These are phyloP conservation scores for Marasmius tenuissimus DNA, from an alignment of 1,284 basidiomycete species.

Conservation along the genomic window DNA sequence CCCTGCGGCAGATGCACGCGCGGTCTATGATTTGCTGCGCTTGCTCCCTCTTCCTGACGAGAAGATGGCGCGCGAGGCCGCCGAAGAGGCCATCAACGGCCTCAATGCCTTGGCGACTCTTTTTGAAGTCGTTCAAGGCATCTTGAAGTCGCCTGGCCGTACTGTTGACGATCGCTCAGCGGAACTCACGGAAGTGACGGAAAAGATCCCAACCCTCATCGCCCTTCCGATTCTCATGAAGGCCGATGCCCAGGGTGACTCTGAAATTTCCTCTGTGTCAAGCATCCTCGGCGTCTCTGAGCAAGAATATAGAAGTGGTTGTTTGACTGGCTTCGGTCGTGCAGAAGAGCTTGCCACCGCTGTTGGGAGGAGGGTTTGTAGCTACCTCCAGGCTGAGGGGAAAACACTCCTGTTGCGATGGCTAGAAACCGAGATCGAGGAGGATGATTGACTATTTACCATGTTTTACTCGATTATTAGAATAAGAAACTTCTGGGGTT, in stretches of 20 bases:
- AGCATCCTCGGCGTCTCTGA: constrained; percentile 58
- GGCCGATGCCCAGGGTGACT: constrained; percentile 27
- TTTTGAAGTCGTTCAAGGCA: constrained; percentile 47
- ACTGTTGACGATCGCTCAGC: constrained; percentile 28
- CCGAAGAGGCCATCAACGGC: constrained; percentile 72
- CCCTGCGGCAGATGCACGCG: constrained; percentile 56
- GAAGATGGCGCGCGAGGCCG: constrained; percentile 68
- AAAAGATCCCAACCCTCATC: constrained; percentile 67
- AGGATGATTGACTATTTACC: background rate
- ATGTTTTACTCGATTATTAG: background rate
- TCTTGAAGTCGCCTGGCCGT: constrained; percentile 24
- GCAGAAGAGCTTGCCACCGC: constrained; percentile 69
- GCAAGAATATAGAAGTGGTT: constrained; percentile 62
- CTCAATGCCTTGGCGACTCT: constrained; percentile 56
- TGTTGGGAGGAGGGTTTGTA: constrained; percentile 56
- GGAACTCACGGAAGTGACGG: constrained; percentile 52
- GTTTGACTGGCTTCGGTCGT: constrained; percentile 69
- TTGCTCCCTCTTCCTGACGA: constrained; percentile 60
- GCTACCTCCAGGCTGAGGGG: constrained; percentile 39
- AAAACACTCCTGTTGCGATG: constrained; percentile 20
- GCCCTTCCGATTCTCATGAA: constrained; percentile 66
- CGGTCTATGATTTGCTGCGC: constrained; percentile 57
- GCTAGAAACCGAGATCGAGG: constrained; percentile 12
- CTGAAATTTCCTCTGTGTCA: constrained; percentile 41
- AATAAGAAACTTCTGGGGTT: background rate